Evolutionary conservation across 495 filamentous ascomycete genomes (phyloP), one percentile per base, ranked within the genome.

Genomic region (Penicillium manginii): DNA sequence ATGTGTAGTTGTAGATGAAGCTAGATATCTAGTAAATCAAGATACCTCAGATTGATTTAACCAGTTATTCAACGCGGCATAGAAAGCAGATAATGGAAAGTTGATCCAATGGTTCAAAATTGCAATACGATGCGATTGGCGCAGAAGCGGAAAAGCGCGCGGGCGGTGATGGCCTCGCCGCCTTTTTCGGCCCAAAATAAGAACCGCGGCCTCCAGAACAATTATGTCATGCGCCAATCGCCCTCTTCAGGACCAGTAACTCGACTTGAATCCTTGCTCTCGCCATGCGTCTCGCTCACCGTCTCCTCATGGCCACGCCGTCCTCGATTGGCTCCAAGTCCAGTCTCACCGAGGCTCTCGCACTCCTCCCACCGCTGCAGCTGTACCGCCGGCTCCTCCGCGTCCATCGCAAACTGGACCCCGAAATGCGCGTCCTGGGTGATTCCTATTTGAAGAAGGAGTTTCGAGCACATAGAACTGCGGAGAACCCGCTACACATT

Each of bases 401-500:
- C 58, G 85, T 90, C 1, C 96, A 98, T 74, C 84, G 94, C 49
- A 88, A 89, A 59, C 77, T 98, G 17, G 85, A 88, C 1, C 64
- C 65, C 3, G 84, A 94, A 47, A 87, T 90, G 86, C 84, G 94
- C 21, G 43, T 96, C 3, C 73, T 98, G 8, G 94, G 94, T 0
- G 94, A 98, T 67, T 82, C 88, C 61, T 98, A 96, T 75, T 78
- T 98, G 66, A 97, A 93, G 77, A 83, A 82, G 37, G 96, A 98
- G 77, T 98, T 97, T 62, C 81, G 92, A 49, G 86, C 86, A 6
- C 94, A 98, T 69, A 76, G 80, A 50, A 81, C 82, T 54, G 83
- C 93, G 31, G 94, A 97, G 55, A 98, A 98, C 66, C 96, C 96
- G 1, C 83, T 90, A 40, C 93, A 97, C 68, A 86, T 98, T 73